Evolutionary conservation across 148 eudicot genomes (phyloP).

Genomic region (Rhododendron kiyosumense): DNA sequence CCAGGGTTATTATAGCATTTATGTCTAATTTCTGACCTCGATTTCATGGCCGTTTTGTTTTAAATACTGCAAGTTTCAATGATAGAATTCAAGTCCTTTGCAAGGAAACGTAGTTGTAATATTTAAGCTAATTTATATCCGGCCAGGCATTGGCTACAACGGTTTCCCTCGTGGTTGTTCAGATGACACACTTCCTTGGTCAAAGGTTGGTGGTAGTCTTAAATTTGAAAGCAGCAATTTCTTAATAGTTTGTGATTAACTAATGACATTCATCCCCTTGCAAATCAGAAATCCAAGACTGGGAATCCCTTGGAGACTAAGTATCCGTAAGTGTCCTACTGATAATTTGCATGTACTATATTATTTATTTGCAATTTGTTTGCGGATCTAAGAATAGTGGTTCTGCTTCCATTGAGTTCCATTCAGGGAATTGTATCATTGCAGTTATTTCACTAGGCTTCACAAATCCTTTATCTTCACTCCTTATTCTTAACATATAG

Average conservation of each 20-base stretch:
- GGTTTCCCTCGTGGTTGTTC: constrained; percentile 97
- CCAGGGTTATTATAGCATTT: neutral
- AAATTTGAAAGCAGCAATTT: neutral
- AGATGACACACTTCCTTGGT: constrained; percentile 94
- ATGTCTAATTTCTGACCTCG: neutral
- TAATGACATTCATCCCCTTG: constrained; percentile 2
- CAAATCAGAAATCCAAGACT: constrained; percentile 63
- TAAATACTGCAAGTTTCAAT: neutral
- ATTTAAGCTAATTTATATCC: constrained; percentile 15
- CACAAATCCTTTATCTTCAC: neutral
- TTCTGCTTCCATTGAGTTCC: neutral
- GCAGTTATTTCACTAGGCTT: neutral
- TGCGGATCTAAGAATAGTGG: neutral
- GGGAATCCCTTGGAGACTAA: constrained; percentile 87
- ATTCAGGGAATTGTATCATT: neutral
- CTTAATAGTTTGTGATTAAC: neutral
- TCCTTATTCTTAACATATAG: neutral
- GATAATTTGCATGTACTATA: neutral
- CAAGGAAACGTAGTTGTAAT: neutral
- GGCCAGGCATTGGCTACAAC: constrained; percentile 88
- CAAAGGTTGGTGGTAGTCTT: constrained; percentile 49
- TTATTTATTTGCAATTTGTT: neutral
- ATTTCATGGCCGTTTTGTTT: neutral
- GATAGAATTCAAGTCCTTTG: neutral
- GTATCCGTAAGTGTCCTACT: constrained; percentile 65